phyloP scores from a whole-genome alignment of 2,329 filamentous ascomycete species.

The Apiospora marii region DNA sequence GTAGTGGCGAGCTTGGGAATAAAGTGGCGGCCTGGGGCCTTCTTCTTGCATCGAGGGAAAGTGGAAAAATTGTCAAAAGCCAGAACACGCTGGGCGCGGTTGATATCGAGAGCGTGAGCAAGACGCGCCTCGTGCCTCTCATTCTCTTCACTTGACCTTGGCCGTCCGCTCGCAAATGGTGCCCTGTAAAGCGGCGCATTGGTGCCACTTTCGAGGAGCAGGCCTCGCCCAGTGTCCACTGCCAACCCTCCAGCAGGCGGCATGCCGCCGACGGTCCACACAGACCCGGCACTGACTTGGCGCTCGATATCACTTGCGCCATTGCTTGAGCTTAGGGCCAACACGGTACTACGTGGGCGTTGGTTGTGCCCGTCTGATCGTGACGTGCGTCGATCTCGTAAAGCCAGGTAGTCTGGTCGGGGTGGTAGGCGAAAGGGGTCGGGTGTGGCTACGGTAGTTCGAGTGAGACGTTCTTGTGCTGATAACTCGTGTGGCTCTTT shows the following conservation, averaged over 20 bases:
- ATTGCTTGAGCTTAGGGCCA: background rate
- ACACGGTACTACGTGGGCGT: constrained; percentile 28
- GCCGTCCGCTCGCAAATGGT: constrained; percentile 52
- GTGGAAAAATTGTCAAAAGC: constrained; percentile 53
- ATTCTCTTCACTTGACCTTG: constrained; percentile 63
- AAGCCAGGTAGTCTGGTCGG: constrained; percentile 38
- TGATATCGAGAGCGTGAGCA: constrained; percentile 81
- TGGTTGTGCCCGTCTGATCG: constrained; percentile 40
- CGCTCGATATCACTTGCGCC: constrained; percentile 44
- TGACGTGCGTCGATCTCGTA: constrained; percentile 35
- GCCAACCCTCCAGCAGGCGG: constrained; percentile 65
- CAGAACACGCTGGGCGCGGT: constrained; percentile 72
- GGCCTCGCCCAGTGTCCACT: constrained; percentile 69
- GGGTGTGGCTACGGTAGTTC: constrained; percentile 42
- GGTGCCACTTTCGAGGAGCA: constrained; percentile 72
- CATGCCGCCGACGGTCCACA: constrained; percentile 81
- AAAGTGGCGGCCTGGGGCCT: constrained; percentile 37
- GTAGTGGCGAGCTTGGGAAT: constrained; percentile 43
- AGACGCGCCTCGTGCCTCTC: constrained; percentile 77
- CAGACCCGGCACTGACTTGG: constrained; percentile 68
- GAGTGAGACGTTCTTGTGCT: constrained; percentile 52
- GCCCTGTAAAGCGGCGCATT: constrained; percentile 72
- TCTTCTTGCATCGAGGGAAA: constrained; percentile 39
- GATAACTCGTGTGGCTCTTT: constrained; percentile 54
- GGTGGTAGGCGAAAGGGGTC: constrained; percentile 53